Evolutionary conservation across 73 alveolate species (phyloP).

Genomic region (Paramecium tetraurelia): DNA sequence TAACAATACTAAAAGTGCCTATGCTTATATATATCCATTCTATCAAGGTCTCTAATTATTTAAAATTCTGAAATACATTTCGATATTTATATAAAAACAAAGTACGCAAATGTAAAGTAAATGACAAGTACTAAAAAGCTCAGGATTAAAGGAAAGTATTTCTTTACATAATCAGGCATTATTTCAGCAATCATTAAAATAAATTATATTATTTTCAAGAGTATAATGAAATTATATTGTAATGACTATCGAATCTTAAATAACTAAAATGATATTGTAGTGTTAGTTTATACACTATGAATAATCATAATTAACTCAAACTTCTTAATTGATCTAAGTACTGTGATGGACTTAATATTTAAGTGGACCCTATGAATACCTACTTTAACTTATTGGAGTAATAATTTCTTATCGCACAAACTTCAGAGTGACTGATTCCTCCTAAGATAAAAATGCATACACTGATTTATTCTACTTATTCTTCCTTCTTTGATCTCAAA

Average conservation of each 20-base stretch:
- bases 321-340: not conserved
- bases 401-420: not conserved
- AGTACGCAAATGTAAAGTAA: not conserved
- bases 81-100: not conserved
- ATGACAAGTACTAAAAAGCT: not conserved
- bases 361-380: not conserved
- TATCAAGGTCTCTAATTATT: not conserved
- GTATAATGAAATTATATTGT: not conserved
- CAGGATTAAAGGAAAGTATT: slow-evolving; percentile 7
- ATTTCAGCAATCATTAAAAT: not conserved
- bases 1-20: not conserved
- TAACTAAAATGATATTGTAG: not conserved
- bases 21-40: not conserved
- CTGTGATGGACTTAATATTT: not conserved
- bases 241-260: not conserved
- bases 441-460: not conserved
- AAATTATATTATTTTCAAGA: not conserved
- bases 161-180: not conserved
- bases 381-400: not conserved
- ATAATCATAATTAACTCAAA: not conserved
- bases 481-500: not conserved
- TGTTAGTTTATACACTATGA: not conserved
- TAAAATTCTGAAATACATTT: not conserved
- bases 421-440: slow-evolving; percentile 29
- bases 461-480: slow-evolving; percentile 10